Evolutionary conservation across 306 rosid genomes (phyloP), one percentile per base, ranked within the genome.

Genomic region (Gillenia trifoliata): DNA sequence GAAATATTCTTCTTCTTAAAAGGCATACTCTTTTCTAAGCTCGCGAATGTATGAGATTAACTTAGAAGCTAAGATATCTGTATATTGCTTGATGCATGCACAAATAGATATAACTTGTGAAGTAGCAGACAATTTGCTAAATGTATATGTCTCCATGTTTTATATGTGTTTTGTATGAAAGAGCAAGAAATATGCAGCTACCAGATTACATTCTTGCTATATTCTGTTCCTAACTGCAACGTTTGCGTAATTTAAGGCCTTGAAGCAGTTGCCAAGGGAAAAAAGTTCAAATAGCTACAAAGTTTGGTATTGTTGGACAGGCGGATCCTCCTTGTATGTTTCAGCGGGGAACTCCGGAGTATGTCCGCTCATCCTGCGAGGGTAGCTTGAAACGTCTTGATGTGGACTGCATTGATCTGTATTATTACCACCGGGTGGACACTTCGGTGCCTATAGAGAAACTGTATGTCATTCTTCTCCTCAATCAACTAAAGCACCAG

Each of bases 351-450:
- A 86, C 80, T 41, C 97, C 97, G 7, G 89, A 91, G 54, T 93
- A 91, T 77, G 93, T 89, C 66, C 77, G 98, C 25, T 79, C 87
- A 26, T 83, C 89, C 69, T 84, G 92, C 36, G 97, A 88, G 88
- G 84, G 75, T 64, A 91, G 98, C 56, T 85, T 91, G 19, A 85
- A 81, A 45, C 85, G 93, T 19, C 97, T 93, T 23, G 98, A 85
- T 13, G 86, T 93, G 2, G 84, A 88, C 19, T 93, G 77, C 82
- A 91, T 93, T 17, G 97, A 93, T 79, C 87, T 93, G 63, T 91
- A 88, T 77, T 89, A 93, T 75, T 92, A 89, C 75, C 98, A 93
- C 77, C 86, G 97, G 0, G 38, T 83, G 33, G 97, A 93, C 75
- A 86, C 90, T 22, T 64, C 88, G 0, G 82, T 86, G 6, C 92